Conservation (phyloP, 768 basidiomycete species). For the Mycena floridula region DNA sequence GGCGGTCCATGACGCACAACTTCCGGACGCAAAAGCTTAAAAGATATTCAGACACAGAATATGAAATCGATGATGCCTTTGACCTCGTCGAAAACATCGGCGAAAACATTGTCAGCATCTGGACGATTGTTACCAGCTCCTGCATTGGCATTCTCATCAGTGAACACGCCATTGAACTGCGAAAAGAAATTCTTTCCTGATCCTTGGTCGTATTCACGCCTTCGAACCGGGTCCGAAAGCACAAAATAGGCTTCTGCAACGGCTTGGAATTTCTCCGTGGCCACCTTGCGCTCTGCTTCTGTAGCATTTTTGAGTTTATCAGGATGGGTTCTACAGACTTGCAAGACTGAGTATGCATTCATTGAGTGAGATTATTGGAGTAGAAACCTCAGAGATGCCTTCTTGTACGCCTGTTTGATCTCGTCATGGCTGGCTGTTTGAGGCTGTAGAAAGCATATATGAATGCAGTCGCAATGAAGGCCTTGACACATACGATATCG, state of each 20-base stretch:
- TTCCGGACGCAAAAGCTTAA: conserved; percentile 80
- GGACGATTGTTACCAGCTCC: conserved; percentile 42
- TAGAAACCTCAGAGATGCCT: conserved; percentile 68
- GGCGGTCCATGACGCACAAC: conserved; percentile 60
- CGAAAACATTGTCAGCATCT: conserved; percentile 76
- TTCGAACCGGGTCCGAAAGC: conserved; percentile 70
- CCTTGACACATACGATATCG: no score
- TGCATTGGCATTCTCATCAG: conserved; percentile 21
- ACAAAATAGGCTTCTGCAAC: conserved; percentile 95
- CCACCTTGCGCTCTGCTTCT: conserved; percentile 58
- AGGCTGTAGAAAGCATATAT: no score
- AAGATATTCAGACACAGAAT: no score
- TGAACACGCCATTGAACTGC: conserved; percentile 71
- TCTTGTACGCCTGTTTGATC: conserved; percentile 59
- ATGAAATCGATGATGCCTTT: no score
- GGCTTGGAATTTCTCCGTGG: conserved; percentile 49
- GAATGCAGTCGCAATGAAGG: no score
- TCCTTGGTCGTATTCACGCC: conserved; percentile 65
- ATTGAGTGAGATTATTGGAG: no score
- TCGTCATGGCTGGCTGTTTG: conserved; percentile 4
- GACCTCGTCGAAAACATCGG: conserved; percentile 92
- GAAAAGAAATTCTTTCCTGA: conserved; percentile 73
- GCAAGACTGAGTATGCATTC: conserved; percentile 11
- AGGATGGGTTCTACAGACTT: conserved; percentile 68
- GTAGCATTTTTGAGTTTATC: conserved; percentile 72